Evolutionary conservation across 2,329 filamentous ascomycete species (phyloP), one percentile per base, ranked within the genome.

Genomic region (Trichophyton equinum): DNA sequence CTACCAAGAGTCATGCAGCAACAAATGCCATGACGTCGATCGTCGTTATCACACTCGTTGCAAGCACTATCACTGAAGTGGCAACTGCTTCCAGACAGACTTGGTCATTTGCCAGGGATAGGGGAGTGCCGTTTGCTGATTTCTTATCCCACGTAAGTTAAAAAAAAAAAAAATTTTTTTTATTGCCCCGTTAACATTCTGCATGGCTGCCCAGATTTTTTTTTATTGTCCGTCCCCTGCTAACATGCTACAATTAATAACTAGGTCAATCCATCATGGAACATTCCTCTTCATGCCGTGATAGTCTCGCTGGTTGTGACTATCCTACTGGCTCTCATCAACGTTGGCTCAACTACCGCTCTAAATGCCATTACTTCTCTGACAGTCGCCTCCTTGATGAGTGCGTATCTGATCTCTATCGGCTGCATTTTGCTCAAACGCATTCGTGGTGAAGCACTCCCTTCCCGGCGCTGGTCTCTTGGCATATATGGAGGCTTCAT

Each of bases 71-170:
- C 20, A 78, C 78, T 1, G 79, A 81, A 63, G 76, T 85, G 0
- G 81, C 79, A 1, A 80, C 83, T 0, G 81, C 82, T 0, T 83
- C 81, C 0, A 76, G 82, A 11, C 77, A 82, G 60, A 77, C 81
- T 9, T 84, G 79, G 78, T 79, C 81, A 0, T 83, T 83, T 66
- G 73, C 75, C 2, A 72, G 75, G 25, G 75, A 77, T 60, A 65
- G 68, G 36, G 75, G 75, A 3, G 59, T 77, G 3, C 75, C 74
- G 2, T 75, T 73, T 62, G 74, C 72, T 27, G 58, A 63, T 0
- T 74, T 73, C 60, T 73, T 77, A 8, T 70, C 69, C 49, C 69
- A 73, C 62, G 74, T 77, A 68, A 63, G 72, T 40, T 18, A 44
- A 18, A 42, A 15, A 40, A 40, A 38, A 11, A 11, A 25, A 47